A percentile compares a stretch with the other conserved stretches of the same genome.
Evolutionary conservation across 2,329 filamentous ascomycete species (phyloP).

Genomic region (Colletotrichum zoysiae): DNA sequence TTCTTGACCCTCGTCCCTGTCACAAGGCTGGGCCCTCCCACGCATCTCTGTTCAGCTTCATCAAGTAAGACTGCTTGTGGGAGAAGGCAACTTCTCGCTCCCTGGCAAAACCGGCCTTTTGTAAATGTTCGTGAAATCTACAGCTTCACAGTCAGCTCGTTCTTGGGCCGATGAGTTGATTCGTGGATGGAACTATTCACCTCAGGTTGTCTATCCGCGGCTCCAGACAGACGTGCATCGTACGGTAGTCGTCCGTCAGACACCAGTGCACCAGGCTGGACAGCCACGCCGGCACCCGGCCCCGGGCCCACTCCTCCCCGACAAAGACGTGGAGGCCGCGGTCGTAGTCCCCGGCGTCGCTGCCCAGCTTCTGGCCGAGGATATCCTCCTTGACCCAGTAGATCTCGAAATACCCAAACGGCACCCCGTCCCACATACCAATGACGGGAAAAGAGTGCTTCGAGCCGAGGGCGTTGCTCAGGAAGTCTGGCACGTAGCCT

Average conservation of each 20-base stretch:
- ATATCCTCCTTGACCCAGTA: constrained; percentile 98
- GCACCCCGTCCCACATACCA: constrained; percentile 92
- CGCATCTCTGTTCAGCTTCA: constrained; percentile 82
- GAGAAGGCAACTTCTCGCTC: constrained; percentile 89
- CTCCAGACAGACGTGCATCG: constrained; percentile 86
- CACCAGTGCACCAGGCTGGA: constrained; percentile 90
- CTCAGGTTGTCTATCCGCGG: constrained; percentile 91
- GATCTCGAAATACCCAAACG: constrained; percentile 97
- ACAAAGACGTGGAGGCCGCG: constrained; percentile 89
- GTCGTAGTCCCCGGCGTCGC: constrained; percentile 82
- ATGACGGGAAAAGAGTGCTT: constrained; percentile 90
- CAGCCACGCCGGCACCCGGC: constrained; percentile 85
- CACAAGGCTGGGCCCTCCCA: constrained; percentile 79
- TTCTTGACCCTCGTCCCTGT: constrained; percentile 14
- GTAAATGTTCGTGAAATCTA: constrained; percentile 70
- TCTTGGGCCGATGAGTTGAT: background rate
- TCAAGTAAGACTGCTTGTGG: constrained; percentile 91
- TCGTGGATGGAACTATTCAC: constrained; percentile 62
- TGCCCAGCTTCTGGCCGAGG: constrained; percentile 76
- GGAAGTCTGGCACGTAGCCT: constrained; percentile 72
- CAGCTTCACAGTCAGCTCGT: background rate
- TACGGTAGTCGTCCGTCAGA: constrained; percentile 81
- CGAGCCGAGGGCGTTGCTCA: constrained; percentile 73
- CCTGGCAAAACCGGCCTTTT: constrained; percentile 83
- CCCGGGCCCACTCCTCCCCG: constrained; percentile 92